Evolutionary conservation across 352 stramenopile species (phyloP).

Genomic region (Phytophthora gonapodyides): DNA sequence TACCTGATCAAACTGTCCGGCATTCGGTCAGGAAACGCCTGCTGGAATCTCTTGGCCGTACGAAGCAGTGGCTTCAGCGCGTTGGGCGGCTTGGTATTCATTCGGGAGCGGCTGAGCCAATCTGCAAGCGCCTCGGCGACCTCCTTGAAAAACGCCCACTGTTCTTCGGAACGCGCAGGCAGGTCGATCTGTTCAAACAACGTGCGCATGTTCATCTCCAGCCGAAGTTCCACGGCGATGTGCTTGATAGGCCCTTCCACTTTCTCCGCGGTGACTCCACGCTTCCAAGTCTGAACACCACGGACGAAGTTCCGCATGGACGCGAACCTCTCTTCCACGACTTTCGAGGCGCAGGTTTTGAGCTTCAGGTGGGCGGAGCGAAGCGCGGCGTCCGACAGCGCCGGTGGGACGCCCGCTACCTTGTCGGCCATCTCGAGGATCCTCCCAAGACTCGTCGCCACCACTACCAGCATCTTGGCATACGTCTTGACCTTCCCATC

Average conservation of each 20-base stretch:
- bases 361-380: neutral
- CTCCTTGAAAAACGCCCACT: neutral
- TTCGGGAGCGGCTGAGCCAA: neutral
- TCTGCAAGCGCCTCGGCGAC: neutral
- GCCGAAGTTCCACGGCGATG: neutral
- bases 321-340: neutral
- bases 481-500: no score
- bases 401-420: no score
- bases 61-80: neutral
- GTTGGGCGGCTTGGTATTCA: neutral
- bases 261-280: neutral
- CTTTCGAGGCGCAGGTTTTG: neutral
- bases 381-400: no score
- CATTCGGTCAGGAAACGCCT: neutral
- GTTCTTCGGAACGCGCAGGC: neutral
- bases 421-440: no score
- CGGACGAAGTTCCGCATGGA: conserved; percentile 1
- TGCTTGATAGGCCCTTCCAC: neutral
- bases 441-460: neutral
- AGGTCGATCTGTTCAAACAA: neutral
- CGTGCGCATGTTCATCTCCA: neutral
- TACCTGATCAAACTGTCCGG: neutral
- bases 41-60: neutral
- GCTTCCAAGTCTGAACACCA: neutral
- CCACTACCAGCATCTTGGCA: neutral